A percentile compares a stretch with the other conserved stretches of the same genome.
These are phyloP conservation scores for Trichoderma sp. DNA, from an alignment of 2,329 filamentous ascomycete species.

Conservation along the genomic window DNA sequence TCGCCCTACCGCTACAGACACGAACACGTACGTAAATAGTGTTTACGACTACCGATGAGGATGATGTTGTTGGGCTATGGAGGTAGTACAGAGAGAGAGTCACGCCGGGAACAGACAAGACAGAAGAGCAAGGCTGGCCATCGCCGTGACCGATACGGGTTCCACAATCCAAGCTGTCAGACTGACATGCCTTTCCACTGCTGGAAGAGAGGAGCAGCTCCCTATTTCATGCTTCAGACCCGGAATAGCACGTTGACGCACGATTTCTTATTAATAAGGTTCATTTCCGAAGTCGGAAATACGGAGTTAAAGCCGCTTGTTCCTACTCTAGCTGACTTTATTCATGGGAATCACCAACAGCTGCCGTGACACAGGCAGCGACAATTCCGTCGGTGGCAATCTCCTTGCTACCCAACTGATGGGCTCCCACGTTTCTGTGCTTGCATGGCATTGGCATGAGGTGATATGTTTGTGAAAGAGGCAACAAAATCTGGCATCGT, in stretches of 20 bases:
- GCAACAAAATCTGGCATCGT: neutral
- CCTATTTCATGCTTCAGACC: neutral
- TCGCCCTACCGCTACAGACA: neutral
- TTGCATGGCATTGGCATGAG: neutral
- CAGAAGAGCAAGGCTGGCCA: neutral
- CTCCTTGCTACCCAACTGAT: neutral
- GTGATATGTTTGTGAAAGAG: neutral
- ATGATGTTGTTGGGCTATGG: neutral
- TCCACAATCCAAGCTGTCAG: neutral
- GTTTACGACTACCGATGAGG: neutral
- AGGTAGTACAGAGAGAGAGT: neutral
- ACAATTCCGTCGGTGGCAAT: neutral
- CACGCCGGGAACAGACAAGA: neutral
- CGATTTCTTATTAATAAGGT: slow-evolving; percentile 7
- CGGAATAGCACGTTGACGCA: neutral
- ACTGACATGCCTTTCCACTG: neutral
- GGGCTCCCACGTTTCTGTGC: neutral
- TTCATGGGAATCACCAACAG: neutral
- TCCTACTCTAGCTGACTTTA: neutral
- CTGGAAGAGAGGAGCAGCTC: neutral
- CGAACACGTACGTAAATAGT: neutral
- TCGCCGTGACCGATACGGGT: neutral
- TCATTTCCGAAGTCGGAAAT: neutral
- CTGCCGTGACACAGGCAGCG: no score
- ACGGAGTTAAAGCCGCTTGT: neutral